Percentiles rank a stretch among this genome's conserved stretches.
Evolutionary conservation across 179 eudicot species (phyloP).

Genomic region (Carnegiea gigantea): DNA sequence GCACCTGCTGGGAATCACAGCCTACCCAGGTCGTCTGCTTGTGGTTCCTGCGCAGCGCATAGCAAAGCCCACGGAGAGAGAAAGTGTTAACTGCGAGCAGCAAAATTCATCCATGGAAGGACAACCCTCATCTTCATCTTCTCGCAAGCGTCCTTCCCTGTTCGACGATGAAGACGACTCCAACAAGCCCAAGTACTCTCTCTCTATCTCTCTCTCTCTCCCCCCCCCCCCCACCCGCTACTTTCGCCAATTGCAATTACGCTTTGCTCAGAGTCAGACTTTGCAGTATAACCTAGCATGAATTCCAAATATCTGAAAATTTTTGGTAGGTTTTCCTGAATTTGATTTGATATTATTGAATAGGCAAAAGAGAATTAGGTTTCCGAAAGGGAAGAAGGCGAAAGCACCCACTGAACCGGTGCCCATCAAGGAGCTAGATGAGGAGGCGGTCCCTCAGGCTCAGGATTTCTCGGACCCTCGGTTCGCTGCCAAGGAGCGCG

Average conservation of each 20-base stretch:
- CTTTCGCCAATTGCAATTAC: not conserved
- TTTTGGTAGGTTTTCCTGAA: not conserved
- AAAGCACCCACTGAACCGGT: conserved; percentile 38
- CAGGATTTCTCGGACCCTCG: conserved; percentile 45
- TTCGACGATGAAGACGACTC: conserved; percentile 44
- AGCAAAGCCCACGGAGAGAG: not conserved
- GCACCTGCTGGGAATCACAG: not conserved
- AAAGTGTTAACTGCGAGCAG: not conserved
- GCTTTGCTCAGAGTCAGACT: not conserved
- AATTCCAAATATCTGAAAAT: not conserved
- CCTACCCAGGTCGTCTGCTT: too few species aligned
- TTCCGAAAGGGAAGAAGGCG: conserved; percentile 81
- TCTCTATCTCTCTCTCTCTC: too few species aligned
- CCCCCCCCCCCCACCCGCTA: too few species aligned
- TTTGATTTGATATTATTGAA: not conserved
- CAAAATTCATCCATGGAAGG: conserved; percentile 49
- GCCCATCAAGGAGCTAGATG: conserved; percentile 25
- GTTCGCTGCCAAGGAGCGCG: conserved; percentile 70
- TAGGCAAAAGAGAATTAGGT: conserved; percentile 70
- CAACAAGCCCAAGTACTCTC: conserved; percentile 44
- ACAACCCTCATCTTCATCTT: conserved; percentile 40
- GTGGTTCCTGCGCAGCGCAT: too few species aligned
- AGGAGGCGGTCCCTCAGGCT: conserved; percentile 24
- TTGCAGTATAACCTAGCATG: not conserved
- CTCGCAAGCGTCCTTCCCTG: conserved; percentile 65